These are phyloP conservation scores for Gracilaria domingensis DNA, from an alignment of 23 red algal genomes.

Conservation along the genomic window DNA sequence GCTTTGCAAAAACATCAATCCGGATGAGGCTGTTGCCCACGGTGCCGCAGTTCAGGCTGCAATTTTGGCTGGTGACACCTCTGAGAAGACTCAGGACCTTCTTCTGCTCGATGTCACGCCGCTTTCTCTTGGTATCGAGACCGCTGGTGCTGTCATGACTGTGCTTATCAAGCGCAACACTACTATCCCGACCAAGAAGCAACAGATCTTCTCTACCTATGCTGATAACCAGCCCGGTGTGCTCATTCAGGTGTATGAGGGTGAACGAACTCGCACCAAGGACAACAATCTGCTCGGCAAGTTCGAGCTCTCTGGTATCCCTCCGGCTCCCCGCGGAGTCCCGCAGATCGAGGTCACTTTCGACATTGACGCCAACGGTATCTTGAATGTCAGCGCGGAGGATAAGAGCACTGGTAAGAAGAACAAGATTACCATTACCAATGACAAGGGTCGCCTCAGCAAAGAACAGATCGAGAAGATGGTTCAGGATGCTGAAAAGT, in stretches of 20 bases:
- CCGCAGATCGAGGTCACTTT: constrained; percentile 99
- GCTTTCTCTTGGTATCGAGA: constrained; percentile 98
- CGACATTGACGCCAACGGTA: constrained; percentile 99
- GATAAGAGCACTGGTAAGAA: constrained; percentile 99
- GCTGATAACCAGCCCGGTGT: constrained; percentile 99
- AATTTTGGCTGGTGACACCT: constrained; percentile 95
- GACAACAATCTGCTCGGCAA: constrained; percentile 97
- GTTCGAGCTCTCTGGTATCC: constrained; percentile 98
- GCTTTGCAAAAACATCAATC: constrained; percentile 99
- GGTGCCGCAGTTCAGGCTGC: constrained; percentile 98
- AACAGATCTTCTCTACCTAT: constrained; percentile 99
- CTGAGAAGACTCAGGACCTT: constrained; percentile 94
- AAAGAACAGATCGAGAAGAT: constrained; percentile 98
- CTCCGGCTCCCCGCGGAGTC: constrained; percentile 96
- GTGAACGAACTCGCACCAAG: constrained; percentile 96
- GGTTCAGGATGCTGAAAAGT: constrained; percentile 98
- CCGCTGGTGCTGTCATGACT: constrained; percentile 99
- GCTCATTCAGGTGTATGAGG: constrained; percentile 98
- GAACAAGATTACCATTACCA: constrained; percentile 97
- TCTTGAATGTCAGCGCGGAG: constrained; percentile 96
- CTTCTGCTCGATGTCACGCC: constrained; percentile 99
- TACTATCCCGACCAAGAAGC: constrained; percentile 99
- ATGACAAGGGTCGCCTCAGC: constrained; percentile 97
- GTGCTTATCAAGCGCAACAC: constrained; percentile 97
- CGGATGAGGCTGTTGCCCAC: constrained; percentile 99